Evolutionary conservation across 176 grass and related monocot genomes (phyloP).

Genomic region (Typha latifolia): DNA sequence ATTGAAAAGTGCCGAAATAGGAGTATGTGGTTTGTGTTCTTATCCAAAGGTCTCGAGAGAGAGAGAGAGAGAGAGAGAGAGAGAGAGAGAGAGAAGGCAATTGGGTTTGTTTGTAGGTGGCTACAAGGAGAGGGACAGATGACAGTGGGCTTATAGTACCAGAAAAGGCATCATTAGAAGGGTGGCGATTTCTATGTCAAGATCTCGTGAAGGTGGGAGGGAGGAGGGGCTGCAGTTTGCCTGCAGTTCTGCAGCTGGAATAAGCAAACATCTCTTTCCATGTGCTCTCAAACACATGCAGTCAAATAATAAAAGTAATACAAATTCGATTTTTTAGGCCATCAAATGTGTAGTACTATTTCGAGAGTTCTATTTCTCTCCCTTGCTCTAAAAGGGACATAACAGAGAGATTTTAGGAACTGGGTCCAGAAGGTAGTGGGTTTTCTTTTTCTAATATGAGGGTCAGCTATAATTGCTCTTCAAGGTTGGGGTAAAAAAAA

Average conservation of each 20-base stretch:
- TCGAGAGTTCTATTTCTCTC: not conserved
- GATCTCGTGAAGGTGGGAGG: not conserved
- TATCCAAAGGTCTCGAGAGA: not conserved
- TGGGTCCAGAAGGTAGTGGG: conserved; percentile 4
- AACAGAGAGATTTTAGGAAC: conserved; percentile 7
- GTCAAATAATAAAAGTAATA: conserved; percentile 4
- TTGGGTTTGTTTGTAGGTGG: not conserved
- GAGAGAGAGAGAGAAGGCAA: not conserved
- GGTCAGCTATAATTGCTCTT: conserved; percentile 12
- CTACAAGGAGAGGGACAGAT: conserved; percentile 2
- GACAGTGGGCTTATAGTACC: conserved; percentile 10
- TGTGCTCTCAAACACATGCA: conserved; percentile 9
- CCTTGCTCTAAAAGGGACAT: not conserved
- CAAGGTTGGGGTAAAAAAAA: not conserved
- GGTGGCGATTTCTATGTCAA: not conserved
- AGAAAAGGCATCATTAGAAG: conserved; percentile 15
- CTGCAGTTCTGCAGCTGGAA: conserved; percentile 10
- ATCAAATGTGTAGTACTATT: not conserved
- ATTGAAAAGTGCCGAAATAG: conserved; percentile 10
- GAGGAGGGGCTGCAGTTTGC: not conserved
- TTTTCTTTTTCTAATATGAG: conserved; percentile 18
- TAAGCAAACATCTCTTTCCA: conserved; percentile 14
- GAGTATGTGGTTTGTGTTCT: conserved; percentile 7
- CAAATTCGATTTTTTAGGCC: not conserved
- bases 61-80: not conserved